Evolutionary conservation across 208 protist species (phyloP).

Genomic region (Herpetomonas samuelpessoai): DNA sequence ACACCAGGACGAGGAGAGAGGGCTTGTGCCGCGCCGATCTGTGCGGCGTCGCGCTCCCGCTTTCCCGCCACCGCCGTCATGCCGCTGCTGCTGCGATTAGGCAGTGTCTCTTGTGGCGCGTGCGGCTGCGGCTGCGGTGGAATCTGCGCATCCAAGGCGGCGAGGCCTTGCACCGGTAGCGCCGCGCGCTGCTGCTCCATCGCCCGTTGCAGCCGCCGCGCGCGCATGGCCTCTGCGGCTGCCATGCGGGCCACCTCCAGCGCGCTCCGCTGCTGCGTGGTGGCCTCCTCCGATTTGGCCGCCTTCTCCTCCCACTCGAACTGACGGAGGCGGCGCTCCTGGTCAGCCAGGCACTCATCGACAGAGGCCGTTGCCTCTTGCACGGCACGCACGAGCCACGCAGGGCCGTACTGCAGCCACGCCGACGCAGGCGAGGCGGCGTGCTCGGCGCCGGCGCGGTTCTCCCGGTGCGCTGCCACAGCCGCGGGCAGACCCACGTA

Average conservation of each 20-base stretch:
- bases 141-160: not conserved
- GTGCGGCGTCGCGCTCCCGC: not conserved
- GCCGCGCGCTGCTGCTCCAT: slow-evolving; percentile 3
- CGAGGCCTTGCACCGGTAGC: not conserved
- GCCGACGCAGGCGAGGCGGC: not conserved
- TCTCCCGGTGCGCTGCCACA: not conserved
- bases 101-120: not conserved
- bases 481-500: slow-evolving; percentile 17
- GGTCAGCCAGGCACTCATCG: slow-evolving; percentile 36
- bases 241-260: slow-evolving; percentile 25
- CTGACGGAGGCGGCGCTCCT: slow-evolving; percentile 51
- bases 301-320: slow-evolving; percentile 60
- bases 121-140: not conserved
- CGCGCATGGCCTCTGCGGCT: slow-evolving; percentile 7
- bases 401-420: slow-evolving; percentile 27
- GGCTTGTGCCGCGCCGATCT: not conserved
- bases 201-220: slow-evolving; percentile 9
- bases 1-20: no score
- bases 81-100: no score
- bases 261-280: slow-evolving; percentile 11
- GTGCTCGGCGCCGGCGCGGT: not conserved
- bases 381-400: slow-evolving; percentile 44
- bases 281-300: slow-evolving; percentile 18
- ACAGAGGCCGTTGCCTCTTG: slow-evolving; percentile 25
- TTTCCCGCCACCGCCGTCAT: no score